Evolutionary conservation across 2,329 filamentous ascomycete species (phyloP).

Genomic region (Sarocladium strictum): DNA sequence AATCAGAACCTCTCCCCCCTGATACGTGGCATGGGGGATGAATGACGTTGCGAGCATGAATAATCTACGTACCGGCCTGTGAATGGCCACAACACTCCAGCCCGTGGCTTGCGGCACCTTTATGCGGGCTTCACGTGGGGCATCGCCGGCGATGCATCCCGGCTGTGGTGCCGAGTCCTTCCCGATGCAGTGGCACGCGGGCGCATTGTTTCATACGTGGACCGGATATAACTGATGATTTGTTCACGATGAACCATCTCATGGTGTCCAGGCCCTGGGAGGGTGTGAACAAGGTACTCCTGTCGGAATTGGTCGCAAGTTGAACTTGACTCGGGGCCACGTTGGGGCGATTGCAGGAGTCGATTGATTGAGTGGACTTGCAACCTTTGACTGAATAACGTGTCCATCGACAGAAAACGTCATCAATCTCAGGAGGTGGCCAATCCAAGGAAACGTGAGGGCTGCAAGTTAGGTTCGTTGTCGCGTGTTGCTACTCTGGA

Average conservation of each 20-base stretch:
- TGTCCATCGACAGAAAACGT: too few relatives aligned
- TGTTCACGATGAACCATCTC: not conserved
- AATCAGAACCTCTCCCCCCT: not conserved
- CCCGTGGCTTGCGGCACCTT: not conserved
- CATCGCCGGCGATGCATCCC: not conserved
- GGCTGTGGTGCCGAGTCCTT: not conserved
- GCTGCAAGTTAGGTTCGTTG: not conserved
- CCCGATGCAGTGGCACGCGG: conserved; percentile 3
- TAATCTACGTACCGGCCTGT: not conserved
- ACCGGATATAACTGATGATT: not conserved
- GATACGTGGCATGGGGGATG: not conserved
- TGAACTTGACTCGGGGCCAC: too few relatives aligned
- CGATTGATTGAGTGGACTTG: too few relatives aligned
- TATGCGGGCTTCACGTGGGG: conserved; percentile 3
- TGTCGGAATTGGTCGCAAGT: not conserved
- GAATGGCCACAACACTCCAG: not conserved
- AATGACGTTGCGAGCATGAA: conserved; percentile 1
- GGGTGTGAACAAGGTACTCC: not conserved
- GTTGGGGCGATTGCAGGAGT: too few relatives aligned
- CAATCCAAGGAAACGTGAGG: not conserved
- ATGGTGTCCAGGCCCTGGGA: too few relatives aligned
- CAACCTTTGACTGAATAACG: too few relatives aligned
- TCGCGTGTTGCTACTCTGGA: not conserved
- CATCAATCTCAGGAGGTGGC: too few relatives aligned
- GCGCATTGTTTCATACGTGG: not conserved